Conservation (phyloP, 192 early-diverging fungal species). For the Coemansia sp. region DNA sequence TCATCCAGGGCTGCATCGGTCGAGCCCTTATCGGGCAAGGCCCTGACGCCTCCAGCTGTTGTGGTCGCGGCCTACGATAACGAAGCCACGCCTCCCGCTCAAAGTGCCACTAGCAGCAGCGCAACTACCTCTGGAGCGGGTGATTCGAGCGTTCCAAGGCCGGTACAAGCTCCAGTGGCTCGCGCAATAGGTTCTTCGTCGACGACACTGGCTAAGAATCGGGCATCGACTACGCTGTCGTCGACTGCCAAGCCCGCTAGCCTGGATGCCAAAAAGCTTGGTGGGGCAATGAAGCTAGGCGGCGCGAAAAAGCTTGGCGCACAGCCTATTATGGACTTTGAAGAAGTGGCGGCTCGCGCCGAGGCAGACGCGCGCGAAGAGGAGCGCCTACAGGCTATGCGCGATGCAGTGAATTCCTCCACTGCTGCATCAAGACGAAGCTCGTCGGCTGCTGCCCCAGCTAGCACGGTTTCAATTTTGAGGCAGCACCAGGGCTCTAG, state of each 20-base stretch:
- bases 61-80: background rate
- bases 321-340: conserved; percentile 78
- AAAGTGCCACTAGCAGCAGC: background rate
- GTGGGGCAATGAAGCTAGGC: conserved; percentile 70
- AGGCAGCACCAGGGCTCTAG: background rate
- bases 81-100: background rate
- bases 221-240: background rate
- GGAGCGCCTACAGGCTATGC: conserved; percentile 52
- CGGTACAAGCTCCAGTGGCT: conserved; percentile 28
- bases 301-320: conserved; percentile 79
- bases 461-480: background rate
- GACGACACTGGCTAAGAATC: conserved; percentile 4
- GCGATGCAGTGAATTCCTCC: conserved; percentile 25
- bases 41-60: conserved; percentile 33
- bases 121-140: background rate
- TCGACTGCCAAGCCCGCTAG: conserved; percentile 25
- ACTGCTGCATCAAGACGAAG: background rate
- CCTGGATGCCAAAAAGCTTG: conserved; percentile 44
- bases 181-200: conserved; percentile 17
- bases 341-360: conserved; percentile 85
- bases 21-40: background rate
- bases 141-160: conserved; percentile 4
- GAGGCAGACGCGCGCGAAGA: conserved; percentile 78
- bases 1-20: conserved; percentile 5
- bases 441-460: background rate